phyloP scores from a whole-genome alignment of 2,329 filamentous ascomycete genomes.

The Lizonia empirigonia region DNA sequence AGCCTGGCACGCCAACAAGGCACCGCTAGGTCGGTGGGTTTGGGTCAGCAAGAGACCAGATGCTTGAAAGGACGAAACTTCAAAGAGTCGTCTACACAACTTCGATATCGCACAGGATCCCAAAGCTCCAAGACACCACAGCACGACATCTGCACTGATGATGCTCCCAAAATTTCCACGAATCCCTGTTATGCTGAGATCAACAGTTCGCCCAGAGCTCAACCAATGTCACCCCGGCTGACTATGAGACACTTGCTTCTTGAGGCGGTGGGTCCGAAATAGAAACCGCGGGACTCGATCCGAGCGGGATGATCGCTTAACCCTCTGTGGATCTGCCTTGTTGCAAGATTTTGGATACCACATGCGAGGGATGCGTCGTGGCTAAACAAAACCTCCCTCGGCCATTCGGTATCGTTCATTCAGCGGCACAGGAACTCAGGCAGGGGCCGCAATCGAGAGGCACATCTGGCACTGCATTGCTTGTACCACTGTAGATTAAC shows the following conservation, averaged over 20 bases:
- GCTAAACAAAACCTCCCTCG: not conserved
- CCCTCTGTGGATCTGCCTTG: conserved; percentile 5
- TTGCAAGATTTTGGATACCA: conserved; percentile 6
- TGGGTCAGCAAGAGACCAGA: not conserved
- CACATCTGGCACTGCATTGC: not conserved
- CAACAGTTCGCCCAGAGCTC: not conserved
- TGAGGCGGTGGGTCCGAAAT: conserved; percentile 16
- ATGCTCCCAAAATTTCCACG: not conserved
- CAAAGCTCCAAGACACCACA: no score
- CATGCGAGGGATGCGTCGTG: conserved; percentile 5
- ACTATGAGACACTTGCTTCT: conserved; percentile 14
- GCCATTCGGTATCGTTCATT: not conserved
- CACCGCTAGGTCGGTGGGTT: not conserved
- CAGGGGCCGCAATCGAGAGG: not conserved
- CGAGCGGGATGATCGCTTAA: conserved; percentile 23
- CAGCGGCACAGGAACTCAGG: not conserved
- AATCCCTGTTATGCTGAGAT: conserved; percentile 1
- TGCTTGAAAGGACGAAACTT: not conserved
- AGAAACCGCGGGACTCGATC: conserved; percentile 18
- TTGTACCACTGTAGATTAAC: not conserved
- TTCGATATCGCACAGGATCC: not conserved
- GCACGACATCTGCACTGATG: not conserved
- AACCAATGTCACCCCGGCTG: conserved; percentile 12
- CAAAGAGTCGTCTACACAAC: not conserved
- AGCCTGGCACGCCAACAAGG: conserved; percentile 2